Evolutionary conservation across 148 eudicot genomes (phyloP), one percentile per base, ranked within the genome.

Genomic region (Hydrangea macrophylla): DNA sequence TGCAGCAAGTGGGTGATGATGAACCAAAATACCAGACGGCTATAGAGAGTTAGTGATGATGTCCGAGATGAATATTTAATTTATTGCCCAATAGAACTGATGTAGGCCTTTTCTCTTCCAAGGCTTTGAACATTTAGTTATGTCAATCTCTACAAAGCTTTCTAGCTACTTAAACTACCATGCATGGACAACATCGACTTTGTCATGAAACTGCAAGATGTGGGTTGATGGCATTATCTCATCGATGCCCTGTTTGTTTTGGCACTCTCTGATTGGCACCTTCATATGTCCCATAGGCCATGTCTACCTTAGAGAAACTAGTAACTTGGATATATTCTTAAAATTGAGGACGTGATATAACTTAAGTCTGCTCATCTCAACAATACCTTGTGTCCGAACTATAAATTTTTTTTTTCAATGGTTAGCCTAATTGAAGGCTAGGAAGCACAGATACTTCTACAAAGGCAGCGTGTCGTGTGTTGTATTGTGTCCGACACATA

Each of bases 1-100:
- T 82, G 78, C 88, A 93, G 98, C 77, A 93, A 86, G 80, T 93
- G 95, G 95, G 92, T 93, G 78, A 90, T 93, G 96, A 93, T 93
- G 98, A 93, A 93, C 81, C 75, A 86, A 81, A 92, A 88, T 80
- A 93, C 96, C 33, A 79, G 98, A 70, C 84, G 88, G 30, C 83
- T 93, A 56, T 90, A 93, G 80, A 83, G 88, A 82, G 96, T 85
- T 65, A 74, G 70, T 62, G 86, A 84, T 78, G 86, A 90, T 58
- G 85, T 93, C 55, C 90, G 86, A 33, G 85, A 86, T 24, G 96
- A 93, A 71, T 82, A 80, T 78, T 26, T 79, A 39, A 58, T 79
- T 20, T 81, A 26, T 75, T 93, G 86, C 62, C 96, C 95, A 37
- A 88, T 62, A 79, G 68, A 82, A 68, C 87, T 73, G 32, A 86